phyloP scores from a whole-genome alignment of 2,329 filamentous ascomycete species.

The Ceratocystis variospora region DNA sequence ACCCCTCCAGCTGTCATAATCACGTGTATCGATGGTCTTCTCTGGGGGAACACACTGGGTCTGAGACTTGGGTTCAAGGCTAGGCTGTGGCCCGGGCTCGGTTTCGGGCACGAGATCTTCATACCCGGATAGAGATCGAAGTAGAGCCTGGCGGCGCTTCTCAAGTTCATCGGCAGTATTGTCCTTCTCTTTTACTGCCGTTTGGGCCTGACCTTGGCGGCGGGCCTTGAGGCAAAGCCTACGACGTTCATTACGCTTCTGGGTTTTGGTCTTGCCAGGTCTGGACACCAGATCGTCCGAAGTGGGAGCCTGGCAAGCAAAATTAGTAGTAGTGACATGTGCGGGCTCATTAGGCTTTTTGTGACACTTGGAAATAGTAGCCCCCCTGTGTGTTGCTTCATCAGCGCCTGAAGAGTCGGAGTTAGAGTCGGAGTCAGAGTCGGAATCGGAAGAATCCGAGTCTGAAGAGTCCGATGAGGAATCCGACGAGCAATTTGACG shows the following conservation, averaged over 20 bases:
- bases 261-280: conserved; percentile 10
- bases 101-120: background rate
- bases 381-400: background rate
- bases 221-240: conserved; percentile 6
- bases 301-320: background rate
- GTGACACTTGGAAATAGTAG: background rate
- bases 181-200: background rate
- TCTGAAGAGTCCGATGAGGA: conserved; percentile 3
- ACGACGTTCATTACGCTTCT: conserved; percentile 16
- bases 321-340: background rate
- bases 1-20: conserved; percentile 51
- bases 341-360: background rate
- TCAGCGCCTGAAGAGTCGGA: background rate
- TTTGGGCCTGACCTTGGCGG: background rate
- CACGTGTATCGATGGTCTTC: background rate
- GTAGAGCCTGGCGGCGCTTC: conserved; percentile 10
- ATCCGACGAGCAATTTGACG: background rate
- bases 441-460: conserved; percentile 11
- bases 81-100: background rate
- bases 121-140: conserved; percentile 34
- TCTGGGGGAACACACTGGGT: background rate
- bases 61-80: conserved; percentile 32
- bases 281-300: background rate
- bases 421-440: conserved; percentile 2
- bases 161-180: conserved; percentile 10